phyloP scores from a whole-genome alignment of 2,329 filamentous ascomycete genomes.

The Paramyrothecium roridum region DNA sequence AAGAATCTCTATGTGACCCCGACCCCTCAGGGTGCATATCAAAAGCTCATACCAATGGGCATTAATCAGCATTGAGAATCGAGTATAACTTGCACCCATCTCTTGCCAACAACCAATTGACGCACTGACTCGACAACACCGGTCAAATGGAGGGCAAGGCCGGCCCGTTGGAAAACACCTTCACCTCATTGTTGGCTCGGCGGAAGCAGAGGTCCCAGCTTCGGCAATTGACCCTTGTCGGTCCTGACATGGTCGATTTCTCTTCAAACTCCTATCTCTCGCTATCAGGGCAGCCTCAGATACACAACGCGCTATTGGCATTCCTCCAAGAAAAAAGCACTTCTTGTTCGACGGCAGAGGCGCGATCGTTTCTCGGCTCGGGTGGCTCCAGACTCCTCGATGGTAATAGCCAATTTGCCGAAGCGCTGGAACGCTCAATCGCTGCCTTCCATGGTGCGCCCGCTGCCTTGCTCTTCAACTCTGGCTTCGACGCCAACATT shows the following conservation, averaged over 20 bases:
- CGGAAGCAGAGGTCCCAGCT: constrained; percentile 31
- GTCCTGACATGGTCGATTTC: constrained; percentile 70
- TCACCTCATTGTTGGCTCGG: constrained; percentile 20
- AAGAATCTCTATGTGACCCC: too few relatives aligned
- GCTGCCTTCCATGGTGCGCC: constrained; percentile 44
- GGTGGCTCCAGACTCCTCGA: constrained; percentile 52
- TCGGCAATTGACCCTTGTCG: constrained; percentile 52
- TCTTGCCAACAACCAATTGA: too few relatives aligned
- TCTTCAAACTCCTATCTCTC: constrained; percentile 80
- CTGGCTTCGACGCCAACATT: constrained; percentile 65
- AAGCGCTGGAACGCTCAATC: constrained; percentile 42
- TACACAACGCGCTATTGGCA: constrained; percentile 63
- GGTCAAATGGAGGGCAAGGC: too few relatives aligned
- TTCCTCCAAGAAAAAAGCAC: constrained; percentile 21
- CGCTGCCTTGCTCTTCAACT: constrained; percentile 50
- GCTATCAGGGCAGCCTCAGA: constrained; percentile 48
- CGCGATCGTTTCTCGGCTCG: constrained; percentile 36
- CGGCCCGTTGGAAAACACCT: constrained; percentile 19
- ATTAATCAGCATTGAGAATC: too few relatives aligned
- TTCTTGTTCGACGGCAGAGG: constrained; percentile 4
- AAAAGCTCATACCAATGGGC: too few relatives aligned
- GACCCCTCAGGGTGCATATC: too few relatives aligned
- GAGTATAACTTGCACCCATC: too few relatives aligned
- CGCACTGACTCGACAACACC: too few relatives aligned
- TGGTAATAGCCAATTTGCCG: constrained; percentile 43